Base-by-base conservation (phyloP, 129 eudicot genomes). In the Flaveria brownii region DNA sequence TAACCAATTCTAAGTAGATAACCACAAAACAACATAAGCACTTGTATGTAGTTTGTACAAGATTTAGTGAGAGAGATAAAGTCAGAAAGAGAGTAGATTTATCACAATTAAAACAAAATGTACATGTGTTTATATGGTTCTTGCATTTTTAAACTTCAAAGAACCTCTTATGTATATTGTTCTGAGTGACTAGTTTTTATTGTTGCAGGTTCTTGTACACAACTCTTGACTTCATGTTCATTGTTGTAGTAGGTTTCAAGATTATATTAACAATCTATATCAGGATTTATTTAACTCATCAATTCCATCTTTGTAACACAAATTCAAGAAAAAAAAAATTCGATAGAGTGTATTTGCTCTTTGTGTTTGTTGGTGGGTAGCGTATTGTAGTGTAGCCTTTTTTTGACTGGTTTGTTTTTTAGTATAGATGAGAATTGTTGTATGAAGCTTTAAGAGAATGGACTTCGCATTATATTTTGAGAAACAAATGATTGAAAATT, bases 171-270 rank as follows among this genome's bases (percentile, higher is more conserved):
- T 76, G 18, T 33, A 10, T 51, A 68, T 14, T 12, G 4, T 68
- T 68, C 10, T 68, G 50, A 77, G 33, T 36, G 28, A 56, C 33
- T 56, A 22, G 22, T 77, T 43, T 68, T 68, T 49, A 4, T 68
- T 17, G 43, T n/a, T 52, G 68, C 81, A 77, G 81, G 45, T 54
- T 33, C 51, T 52, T 52, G 56, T 77, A 57, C 33, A 72, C 77
- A 72, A 30, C 17, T 17, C 17, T 72, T 28, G 49, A 52, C 28
- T 20, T 55, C 51, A 12, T 55, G 41, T 23, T 72, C 2, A 7
- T 71, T 71, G 76, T 33, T 72, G 47, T 54, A 54, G 6, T 6
- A 52, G 65, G 18, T 71, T 52, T 14, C 59, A 71, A 50, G n/a
- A 60, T 30, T 30, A 20, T 22, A 55, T 2, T 33, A 7, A 18